phyloP scores from a whole-genome alignment of 495 filamentous ascomycete genomes.

The Aspergillus haitiensis region DNA sequence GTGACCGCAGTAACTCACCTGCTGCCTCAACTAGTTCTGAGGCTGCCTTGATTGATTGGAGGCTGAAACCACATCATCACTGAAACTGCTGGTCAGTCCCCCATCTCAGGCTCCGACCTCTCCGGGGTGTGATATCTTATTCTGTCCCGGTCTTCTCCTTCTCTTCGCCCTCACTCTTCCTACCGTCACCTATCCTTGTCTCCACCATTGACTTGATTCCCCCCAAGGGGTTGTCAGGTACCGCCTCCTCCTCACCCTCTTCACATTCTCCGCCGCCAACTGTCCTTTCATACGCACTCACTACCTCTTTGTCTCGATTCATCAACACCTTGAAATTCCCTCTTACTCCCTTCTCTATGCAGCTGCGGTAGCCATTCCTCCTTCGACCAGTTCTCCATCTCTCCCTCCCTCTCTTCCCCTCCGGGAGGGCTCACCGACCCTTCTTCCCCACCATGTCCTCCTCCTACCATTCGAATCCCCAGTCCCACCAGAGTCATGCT shows the following conservation, averaged over 20 bases:
- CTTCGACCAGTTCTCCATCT: constrained; percentile 1
- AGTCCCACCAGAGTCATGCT: constrained; percentile 36
- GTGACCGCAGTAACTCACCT: no score
- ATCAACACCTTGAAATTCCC: neutral
- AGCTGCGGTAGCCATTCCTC: constrained; percentile 19
- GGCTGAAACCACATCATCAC: constrained; percentile 6
- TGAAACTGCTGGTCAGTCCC: constrained; percentile 6
- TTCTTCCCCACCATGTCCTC: constrained; percentile 36
- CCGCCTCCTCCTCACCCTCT: constrained; percentile 15
- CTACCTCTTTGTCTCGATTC: constrained; percentile 16
- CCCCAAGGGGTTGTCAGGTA: constrained; percentile 16
- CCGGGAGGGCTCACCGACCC: constrained; percentile 27
- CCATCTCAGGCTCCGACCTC: constrained; percentile 1
- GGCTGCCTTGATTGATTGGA: constrained; percentile 1
- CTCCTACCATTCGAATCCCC: constrained; percentile 33
- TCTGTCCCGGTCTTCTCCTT: neutral
- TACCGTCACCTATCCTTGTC: neutral
- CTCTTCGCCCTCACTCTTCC: neutral
- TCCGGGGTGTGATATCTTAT: constrained; percentile 9
- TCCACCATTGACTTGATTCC: constrained; percentile 6
- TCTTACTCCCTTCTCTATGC: constrained; percentile 22
- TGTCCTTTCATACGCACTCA: constrained; percentile 20
- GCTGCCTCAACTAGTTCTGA: neutral
- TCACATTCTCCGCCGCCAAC: constrained; percentile 27
- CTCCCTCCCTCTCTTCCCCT: constrained; percentile 23